Percentiles rank a stretch among this genome's conserved stretches.
These are phyloP conservation scores for Aquilaria agallochum DNA, from an alignment of 441 rosid species.

Conservation along the genomic window DNA sequence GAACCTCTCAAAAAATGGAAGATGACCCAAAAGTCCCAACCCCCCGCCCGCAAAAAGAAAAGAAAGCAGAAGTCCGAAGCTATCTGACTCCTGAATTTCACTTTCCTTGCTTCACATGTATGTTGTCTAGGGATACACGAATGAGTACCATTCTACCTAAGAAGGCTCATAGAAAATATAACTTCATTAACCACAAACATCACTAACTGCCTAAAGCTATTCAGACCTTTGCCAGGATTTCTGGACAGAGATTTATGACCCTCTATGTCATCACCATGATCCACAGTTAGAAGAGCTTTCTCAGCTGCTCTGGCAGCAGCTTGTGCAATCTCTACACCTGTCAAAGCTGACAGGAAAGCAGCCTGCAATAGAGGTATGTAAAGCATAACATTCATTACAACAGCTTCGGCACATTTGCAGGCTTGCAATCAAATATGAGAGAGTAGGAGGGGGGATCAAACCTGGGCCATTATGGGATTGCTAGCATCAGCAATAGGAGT, in stretches of 20 bases:
- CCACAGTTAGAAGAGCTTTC: conserved; percentile 42
- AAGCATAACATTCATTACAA: too few species aligned
- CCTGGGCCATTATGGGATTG: conserved; percentile 99
- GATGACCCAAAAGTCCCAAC: too few species aligned
- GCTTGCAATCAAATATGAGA: too few species aligned
- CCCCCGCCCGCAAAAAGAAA: too few species aligned
- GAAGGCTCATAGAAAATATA: too few species aligned
- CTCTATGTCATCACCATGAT: conserved; percentile 15
- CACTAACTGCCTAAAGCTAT: neutral
- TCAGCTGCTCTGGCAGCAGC: conserved; percentile 86
- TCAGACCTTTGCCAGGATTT: conserved; percentile 36
- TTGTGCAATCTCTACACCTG: conserved; percentile 74
- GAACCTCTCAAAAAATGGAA: too few species aligned
- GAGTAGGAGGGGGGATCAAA: conserved; percentile 11
- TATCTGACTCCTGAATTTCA: too few species aligned
- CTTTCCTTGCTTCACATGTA: too few species aligned
- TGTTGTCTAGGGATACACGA: too few species aligned
- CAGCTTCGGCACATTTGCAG: too few species aligned
- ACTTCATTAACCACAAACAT: neutral
- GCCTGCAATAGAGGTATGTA: conserved; percentile 40
- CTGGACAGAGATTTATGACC: conserved; percentile 18
- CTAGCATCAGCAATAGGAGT: conserved; percentile 96
- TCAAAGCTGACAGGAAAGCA: conserved; percentile 88
- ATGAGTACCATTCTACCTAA: too few species aligned
- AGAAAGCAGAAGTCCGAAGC: too few species aligned